A percentile compares a stretch with the other conserved stretches of the same genome.
phyloP scores from a whole-genome alignment of 176 grass and related monocot genomes.

The Microstegium vimineum region DNA sequence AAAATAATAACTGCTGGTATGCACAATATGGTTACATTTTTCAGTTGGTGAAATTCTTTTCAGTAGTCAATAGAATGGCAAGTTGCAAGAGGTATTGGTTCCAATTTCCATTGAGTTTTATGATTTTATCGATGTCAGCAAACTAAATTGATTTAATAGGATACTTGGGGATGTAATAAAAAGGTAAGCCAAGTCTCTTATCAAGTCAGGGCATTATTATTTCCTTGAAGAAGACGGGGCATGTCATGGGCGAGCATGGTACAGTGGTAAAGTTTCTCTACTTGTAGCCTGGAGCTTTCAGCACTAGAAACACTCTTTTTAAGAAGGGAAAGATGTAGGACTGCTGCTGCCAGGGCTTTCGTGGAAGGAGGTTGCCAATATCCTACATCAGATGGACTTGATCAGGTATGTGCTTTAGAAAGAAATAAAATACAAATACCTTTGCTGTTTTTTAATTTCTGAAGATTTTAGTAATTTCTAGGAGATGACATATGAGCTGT shows the following conservation, averaged over 20 bases:
- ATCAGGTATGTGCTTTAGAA: slow-evolving; percentile 8
- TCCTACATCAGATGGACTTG: not conserved
- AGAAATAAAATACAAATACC: not conserved
- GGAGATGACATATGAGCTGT: not conserved
- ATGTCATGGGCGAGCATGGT: not conserved
- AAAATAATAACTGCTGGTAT: not conserved
- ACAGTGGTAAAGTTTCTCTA: not conserved
- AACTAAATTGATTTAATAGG: slow-evolving; percentile 11
- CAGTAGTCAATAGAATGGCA: not conserved
- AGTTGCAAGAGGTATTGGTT: not conserved
- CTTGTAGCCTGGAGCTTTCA: not conserved
- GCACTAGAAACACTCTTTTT: not conserved
- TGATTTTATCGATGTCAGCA: not conserved
- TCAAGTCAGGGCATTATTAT: not conserved
- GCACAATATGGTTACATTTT: not conserved
- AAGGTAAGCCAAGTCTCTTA: not conserved
- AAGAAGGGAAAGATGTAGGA: not conserved
- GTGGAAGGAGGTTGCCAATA: not conserved
- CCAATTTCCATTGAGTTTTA: slow-evolving; percentile 1
- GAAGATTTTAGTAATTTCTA: not conserved
- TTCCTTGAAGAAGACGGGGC: not conserved
- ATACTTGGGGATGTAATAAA: slow-evolving; percentile 17
- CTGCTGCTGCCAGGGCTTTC: not conserved
- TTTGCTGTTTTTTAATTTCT: not conserved
- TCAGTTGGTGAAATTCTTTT: slow-evolving; percentile 15